Evolutionary conservation across 1,139 yeast species (phyloP).

Genomic region (Magnusiomyces tetraspermus): DNA sequence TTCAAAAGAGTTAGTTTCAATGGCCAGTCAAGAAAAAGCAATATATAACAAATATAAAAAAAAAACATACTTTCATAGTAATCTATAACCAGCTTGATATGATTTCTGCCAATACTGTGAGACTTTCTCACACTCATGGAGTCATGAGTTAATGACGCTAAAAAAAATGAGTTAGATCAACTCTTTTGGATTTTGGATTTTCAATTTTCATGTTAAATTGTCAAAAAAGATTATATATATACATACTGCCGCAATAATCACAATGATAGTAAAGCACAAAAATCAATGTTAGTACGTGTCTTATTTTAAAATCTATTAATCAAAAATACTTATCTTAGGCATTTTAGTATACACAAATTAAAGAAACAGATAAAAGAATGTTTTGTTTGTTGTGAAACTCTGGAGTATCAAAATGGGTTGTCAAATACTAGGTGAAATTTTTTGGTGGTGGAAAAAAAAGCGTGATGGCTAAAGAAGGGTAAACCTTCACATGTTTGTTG

Average conservation of each 20-base stretch:
- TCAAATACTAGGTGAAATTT: background rate
- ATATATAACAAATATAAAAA: background rate
- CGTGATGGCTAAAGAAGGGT: background rate
- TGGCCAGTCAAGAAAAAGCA: background rate
- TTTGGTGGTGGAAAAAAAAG: constrained; percentile 1
- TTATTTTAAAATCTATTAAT: background rate
- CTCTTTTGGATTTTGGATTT: too few relatives aligned
- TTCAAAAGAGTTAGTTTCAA: constrained; percentile 8
- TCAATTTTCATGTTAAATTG: too few relatives aligned
- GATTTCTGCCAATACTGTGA: constrained; percentile 74
- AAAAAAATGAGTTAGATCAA: too few relatives aligned
- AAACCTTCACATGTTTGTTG: too few relatives aligned
- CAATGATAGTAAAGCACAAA: constrained; percentile 46
- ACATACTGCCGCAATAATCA: constrained; percentile 64
- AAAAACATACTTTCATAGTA: constrained; percentile 48
- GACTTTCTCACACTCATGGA: constrained; percentile 78
- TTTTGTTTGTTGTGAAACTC: background rate
- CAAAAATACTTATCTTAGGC: constrained; percentile 26
- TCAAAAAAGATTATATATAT: too few relatives aligned
- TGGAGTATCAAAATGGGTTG: background rate
- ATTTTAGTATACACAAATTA: constrained; percentile 12
- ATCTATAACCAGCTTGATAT: constrained; percentile 61
- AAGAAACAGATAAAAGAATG: background rate
- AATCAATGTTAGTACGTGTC: constrained; percentile 11
- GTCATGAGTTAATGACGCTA: constrained; percentile 62